Evolutionary conservation across 345 rosid species (phyloP).

Genomic region (Linum trigynum): DNA sequence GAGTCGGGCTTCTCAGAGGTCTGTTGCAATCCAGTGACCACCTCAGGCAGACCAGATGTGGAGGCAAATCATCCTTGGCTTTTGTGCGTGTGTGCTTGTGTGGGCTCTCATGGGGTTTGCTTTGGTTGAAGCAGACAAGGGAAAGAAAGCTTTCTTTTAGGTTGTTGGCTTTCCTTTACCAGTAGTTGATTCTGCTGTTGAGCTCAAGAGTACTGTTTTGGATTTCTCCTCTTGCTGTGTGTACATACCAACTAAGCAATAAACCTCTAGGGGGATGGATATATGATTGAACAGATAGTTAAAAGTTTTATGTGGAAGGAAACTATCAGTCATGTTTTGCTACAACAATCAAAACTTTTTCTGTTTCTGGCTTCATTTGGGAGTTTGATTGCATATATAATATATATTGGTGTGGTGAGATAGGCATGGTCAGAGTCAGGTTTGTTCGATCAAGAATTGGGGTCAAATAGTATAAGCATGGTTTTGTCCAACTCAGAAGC

Average conservation of each 20-base stretch:
- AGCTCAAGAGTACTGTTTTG: neutral
- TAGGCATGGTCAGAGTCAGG: too few species aligned
- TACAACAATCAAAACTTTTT: too few species aligned
- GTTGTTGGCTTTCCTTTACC: too few species aligned
- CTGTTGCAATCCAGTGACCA: conserved; percentile 42
- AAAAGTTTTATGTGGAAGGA: too few species aligned
- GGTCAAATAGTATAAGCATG: too few species aligned
- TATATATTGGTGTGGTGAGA: too few species aligned
- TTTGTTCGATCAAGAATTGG: too few species aligned
- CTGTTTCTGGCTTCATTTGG: neutral
- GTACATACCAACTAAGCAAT: neutral
- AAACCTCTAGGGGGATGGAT: neutral
- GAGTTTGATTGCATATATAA: neutral
- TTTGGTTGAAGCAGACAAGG: neutral
- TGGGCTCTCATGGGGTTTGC: neutral
- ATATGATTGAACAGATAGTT: neutral
- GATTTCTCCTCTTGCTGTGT: neutral
- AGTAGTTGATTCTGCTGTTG: neutral
- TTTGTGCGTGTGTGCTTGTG: conserved; percentile 26
- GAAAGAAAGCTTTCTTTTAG: neutral
- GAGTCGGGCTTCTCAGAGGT: conserved; percentile 46
- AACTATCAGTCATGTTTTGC: neutral
- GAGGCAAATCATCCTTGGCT: conserved; percentile 99
- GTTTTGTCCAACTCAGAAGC: too few species aligned
- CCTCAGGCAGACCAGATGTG: conserved; percentile 12